Base-by-base conservation (phyloP, 2,329 filamentous ascomycete genomes). In the Hymenoscyphus infarciens region DNA sequence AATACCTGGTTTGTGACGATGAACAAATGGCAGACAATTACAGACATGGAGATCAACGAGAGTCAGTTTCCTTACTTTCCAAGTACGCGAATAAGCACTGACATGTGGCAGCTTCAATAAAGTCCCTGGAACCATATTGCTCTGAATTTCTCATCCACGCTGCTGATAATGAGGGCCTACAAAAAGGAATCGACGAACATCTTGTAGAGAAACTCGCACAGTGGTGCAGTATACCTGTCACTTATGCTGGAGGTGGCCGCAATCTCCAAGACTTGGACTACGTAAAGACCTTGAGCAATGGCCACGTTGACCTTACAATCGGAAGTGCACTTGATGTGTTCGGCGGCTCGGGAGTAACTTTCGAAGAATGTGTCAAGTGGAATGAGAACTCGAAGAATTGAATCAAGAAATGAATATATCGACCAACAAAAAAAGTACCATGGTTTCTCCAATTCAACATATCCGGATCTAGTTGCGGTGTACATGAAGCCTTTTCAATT, bases 21-120 rank as follows among this genome's bases (percentile, higher is more conserved):
- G 89, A 91, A 99, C 77, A 96, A 96, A 76, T 99, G 95, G 95
- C 95, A 98, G 81, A 97, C 92, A 1, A 88, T 98, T 61, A 98
- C 95, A 1, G 91, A 97, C 72, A 96, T 97, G 87, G 92, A 97
- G 74, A 87, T 99, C 67, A 94, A 88, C 67, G 81, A 90, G 82
- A 90, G 94, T 93, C 78, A 66, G 76, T 49, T 35, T 59, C 13
- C 11, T 59, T 56, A n/a, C 16, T 19, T 60, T 60, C 25, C 27
- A 29, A 38, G 33, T 25, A 19, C 59, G 35, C 2, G 42, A 33
- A 25, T 39, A 49, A 54, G 56, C 35, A n/a, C 63, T 71, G 52
- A 69, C 52, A 38, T 55, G 16, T 59, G 5, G 22, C 72, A 96
- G 94, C 90, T 68, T 90, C 90, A 5, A 96, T 98, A 72, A 81